Evolutionary conservation across 2,329 filamentous ascomycete genomes (phyloP).

Genomic region (Colletotrichum truncatum): DNA sequence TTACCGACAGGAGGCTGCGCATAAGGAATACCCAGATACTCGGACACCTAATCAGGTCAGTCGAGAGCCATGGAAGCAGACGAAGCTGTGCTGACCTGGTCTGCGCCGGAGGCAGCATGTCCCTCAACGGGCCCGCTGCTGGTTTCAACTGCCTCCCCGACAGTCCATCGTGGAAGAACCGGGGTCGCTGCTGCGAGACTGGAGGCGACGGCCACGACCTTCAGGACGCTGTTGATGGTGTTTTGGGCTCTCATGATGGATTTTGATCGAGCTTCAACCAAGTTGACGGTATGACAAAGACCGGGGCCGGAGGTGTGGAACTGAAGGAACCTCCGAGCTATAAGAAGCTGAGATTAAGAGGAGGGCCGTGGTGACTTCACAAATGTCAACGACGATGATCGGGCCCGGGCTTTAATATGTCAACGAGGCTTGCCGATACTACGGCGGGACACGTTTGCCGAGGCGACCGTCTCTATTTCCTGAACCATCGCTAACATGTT

Average conservation of each 20-base stretch:
- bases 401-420: conserved; percentile 26
- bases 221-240: conserved; percentile 10
- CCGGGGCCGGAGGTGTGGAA: conserved; percentile 10
- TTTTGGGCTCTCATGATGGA: conserved; percentile 21
- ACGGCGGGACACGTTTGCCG: conserved; percentile 2
- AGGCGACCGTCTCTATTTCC: background rate
- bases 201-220: conserved; percentile 1
- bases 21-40: conserved; percentile 60
- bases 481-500: no score
- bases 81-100: background rate
- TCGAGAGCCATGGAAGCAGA: no score
- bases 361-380: background rate
- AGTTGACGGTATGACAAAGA: conserved; percentile 5
- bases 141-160: conserved; percentile 18
- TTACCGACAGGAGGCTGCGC: conserved; percentile 60
- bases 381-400: background rate
- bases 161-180: conserved; percentile 6
- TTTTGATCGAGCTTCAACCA: conserved; percentile 6
- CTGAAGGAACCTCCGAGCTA: background rate
- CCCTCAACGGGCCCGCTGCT: conserved; percentile 19
- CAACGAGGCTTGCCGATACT: conserved; percentile 21
- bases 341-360: background rate
- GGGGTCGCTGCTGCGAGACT: background rate
- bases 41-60: conserved; percentile 20
- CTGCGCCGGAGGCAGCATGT: conserved; percentile 15